Base-by-base conservation (phyloP, 768 basidiomycete species). In the Podaxis mareebaensis region DNA sequence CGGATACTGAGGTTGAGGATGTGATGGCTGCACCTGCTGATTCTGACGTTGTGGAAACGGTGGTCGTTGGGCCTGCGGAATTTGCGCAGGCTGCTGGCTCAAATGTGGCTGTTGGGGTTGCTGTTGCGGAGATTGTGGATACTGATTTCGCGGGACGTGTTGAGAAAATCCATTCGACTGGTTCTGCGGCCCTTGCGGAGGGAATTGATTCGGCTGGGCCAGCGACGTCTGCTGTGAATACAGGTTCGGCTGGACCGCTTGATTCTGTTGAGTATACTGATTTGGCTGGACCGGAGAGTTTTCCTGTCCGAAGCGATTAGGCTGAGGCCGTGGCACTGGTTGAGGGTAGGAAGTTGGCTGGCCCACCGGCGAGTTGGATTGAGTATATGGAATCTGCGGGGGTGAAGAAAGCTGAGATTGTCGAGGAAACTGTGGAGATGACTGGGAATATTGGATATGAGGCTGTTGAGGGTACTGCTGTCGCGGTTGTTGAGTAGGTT, bases 151-250 rank as follows among this genome's bases (percentile, higher is more conserved):
- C 42, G 10, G 42, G n/a, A 8, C 28, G 4, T 20, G 61, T 26
- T 63, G 61, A 30, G 54, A 12, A n/a, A 56, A 63, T 15, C n/a
- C 46, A 51, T 61, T 53, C n/a, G 55, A 49, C 40, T 20, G 53
- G 30, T 40, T 54, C 24, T 55, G 61, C 13, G 30, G 28, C 30
- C 36, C 49, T 39, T 42, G 53, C 24, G 40, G 42, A 48, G 61
- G 5, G 53, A 62, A 42, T 62, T 55, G 61, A 33, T 33, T 38
- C 53, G 44, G 28, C 36, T 63, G 61, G 22, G 44, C 24, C 11
- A n/a, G 51, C n/a, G 60, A 30, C 24, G 52, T 17, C n/a, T 61
- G 51, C 28, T 53, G 60, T 53, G 60, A 20, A 40, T 53, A 36
- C 26, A n/a, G 20, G 12, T 30, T 57, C 26, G 44, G 54, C 22